Evolutionary conservation across 1,284 basidiomycete species (phyloP).

Genomic region (Erythrobasidium hasegawianum): DNA sequence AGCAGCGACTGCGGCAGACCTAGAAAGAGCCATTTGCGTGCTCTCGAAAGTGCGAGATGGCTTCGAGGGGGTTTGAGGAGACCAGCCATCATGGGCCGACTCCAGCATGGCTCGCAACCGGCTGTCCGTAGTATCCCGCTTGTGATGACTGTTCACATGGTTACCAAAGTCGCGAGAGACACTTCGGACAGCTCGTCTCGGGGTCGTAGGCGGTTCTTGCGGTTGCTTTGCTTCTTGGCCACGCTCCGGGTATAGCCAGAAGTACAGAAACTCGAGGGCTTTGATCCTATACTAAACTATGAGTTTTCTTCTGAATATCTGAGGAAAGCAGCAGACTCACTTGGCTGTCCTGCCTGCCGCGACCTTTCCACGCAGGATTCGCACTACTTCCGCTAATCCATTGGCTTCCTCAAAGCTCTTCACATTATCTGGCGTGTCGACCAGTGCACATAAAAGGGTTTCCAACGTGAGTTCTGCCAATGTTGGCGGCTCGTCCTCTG

Average conservation of each 20-base stretch:
- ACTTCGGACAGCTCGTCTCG: too few relatives aligned
- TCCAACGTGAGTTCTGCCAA: conserved; percentile 68
- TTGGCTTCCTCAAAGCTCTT: conserved; percentile 68
- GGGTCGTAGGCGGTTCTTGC: too few relatives aligned
- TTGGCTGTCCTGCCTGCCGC: conserved; percentile 72
- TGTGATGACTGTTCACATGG: not conserved
- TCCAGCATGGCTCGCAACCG: conserved; percentile 30
- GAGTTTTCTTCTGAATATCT: not conserved
- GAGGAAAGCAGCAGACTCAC: conserved; percentile 58
- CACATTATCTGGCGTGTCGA: conserved; percentile 67
- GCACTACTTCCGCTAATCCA: conserved; percentile 73
- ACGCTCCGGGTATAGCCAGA: conserved; percentile 75
- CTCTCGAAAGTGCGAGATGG: conserved; percentile 25
- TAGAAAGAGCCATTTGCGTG: conserved; percentile 17
- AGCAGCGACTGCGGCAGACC: conserved; percentile 14
- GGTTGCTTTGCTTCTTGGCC: conserved; percentile 3
- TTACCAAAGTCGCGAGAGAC: not conserved
- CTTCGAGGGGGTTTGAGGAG: conserved; percentile 27
- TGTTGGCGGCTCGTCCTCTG: conserved; percentile 30
- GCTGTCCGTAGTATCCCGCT: conserved; percentile 11
- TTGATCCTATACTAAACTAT: conserved; percentile 66
- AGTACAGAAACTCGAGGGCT: conserved; percentile 84
- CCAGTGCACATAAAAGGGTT: conserved; percentile 73
- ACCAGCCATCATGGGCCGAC: conserved; percentile 25
- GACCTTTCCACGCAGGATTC: conserved; percentile 69